Evolutionary conservation across 2,329 filamentous ascomycete genomes (phyloP).

Genomic region (Paramyrothecium sp.): DNA sequence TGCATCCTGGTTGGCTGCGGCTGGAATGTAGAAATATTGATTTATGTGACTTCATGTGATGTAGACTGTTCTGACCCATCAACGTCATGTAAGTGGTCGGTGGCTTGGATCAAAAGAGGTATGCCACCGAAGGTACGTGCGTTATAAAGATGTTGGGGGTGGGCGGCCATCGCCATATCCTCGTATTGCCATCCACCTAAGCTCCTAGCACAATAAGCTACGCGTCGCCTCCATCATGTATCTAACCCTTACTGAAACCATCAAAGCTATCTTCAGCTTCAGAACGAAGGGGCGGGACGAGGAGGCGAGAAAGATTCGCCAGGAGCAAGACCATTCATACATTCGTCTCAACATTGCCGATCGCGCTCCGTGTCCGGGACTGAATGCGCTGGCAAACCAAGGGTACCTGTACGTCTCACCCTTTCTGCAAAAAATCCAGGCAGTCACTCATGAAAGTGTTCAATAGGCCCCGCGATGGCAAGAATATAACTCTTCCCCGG

Average conservation of each 20-base stretch:
- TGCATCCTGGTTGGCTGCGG: too few relatives aligned
- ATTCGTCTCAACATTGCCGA: not conserved
- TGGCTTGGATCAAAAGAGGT: too few relatives aligned
- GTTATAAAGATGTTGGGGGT: too few relatives aligned
- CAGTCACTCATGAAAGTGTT: not conserved
- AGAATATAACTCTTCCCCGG: not conserved
- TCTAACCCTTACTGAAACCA: not conserved
- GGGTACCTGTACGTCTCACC: conserved; percentile 28
- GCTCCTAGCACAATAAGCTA: too few relatives aligned
- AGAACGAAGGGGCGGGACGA: not conserved
- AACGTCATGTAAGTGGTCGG: too few relatives aligned
- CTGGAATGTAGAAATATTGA: too few relatives aligned
- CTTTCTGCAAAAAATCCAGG: not conserved
- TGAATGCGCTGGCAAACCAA: conserved; percentile 21
- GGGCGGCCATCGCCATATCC: too few relatives aligned
- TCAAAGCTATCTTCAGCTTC: not conserved
- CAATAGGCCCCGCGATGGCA: not conserved
- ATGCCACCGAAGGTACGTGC: too few relatives aligned
- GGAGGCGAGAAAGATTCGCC: not conserved
- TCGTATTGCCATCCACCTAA: too few relatives aligned
- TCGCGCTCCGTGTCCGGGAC: not conserved
- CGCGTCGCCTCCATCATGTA: too few relatives aligned
- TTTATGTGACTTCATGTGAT: too few relatives aligned
- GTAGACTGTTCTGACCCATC: too few relatives aligned
- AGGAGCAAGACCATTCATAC: not conserved